phyloP scores from a whole-genome alignment of 441 rosid species.

The Populus hybrid region DNA sequence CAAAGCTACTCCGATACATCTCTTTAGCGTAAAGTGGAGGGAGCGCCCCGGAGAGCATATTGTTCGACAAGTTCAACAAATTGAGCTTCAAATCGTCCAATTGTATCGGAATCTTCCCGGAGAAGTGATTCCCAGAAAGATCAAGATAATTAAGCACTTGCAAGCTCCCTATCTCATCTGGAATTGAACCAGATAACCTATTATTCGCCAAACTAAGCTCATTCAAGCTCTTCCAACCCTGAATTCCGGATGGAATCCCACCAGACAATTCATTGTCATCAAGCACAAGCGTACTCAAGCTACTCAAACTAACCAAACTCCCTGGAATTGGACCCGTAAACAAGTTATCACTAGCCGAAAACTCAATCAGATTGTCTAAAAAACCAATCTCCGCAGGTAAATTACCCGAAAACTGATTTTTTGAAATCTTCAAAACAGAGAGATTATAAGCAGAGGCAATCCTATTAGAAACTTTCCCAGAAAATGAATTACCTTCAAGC shows the following conservation, averaged over 20 bases:
- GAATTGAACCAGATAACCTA: slow-evolving; percentile 56
- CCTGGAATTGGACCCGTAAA: slow-evolving; percentile 67
- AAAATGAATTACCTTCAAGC: slow-evolving; percentile 51
- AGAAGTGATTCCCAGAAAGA: slow-evolving; percentile 66
- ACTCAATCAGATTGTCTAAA: slow-evolving; percentile 49
- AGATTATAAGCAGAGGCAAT: slow-evolving; percentile 63
- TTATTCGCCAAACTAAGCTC: slow-evolving; percentile 77
- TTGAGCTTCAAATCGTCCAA: slow-evolving; percentile 85
- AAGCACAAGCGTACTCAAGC: slow-evolving; percentile 70
- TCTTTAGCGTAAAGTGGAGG: slow-evolving; percentile 72
- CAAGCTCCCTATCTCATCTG: slow-evolving; percentile 65
- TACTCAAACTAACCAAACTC: slow-evolving; percentile 48
- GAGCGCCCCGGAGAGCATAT: slow-evolving; percentile 57
- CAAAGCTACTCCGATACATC: slow-evolving; percentile 62
- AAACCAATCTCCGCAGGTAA: slow-evolving; percentile 64
- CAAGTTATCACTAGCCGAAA: slow-evolving; percentile 61
- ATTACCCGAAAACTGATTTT: slow-evolving; percentile 46
- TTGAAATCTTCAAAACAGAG: slow-evolving; percentile 55
- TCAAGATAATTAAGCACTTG: slow-evolving; percentile 88
- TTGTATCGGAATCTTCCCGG: slow-evolving; percentile 58
- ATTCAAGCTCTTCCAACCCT: slow-evolving; percentile 67
- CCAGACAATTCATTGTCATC: slow-evolving; percentile 59
- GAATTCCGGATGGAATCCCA: slow-evolving; percentile 51
- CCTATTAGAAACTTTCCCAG: slow-evolving; percentile 59
- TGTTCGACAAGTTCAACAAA: slow-evolving; percentile 71